Evolutionary conservation across 148 eudicot species (phyloP).

Genomic region (Camellia sinensis): DNA sequence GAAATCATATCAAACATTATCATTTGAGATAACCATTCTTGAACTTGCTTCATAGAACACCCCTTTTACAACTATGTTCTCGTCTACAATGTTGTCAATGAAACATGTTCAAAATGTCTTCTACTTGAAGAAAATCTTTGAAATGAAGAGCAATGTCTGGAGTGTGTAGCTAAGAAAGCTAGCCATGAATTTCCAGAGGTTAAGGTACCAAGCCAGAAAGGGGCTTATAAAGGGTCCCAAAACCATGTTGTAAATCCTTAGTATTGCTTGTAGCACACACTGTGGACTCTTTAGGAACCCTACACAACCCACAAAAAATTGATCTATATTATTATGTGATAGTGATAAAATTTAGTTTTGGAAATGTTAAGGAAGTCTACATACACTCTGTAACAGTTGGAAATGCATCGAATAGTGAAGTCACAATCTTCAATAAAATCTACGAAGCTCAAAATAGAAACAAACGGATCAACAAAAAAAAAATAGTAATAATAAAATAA

Average conservation of each 20-base stretch:
- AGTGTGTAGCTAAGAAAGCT: slow-evolving; percentile 30
- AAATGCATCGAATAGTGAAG: slow-evolving; percentile 61
- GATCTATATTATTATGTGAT: neutral
- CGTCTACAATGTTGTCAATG: neutral
- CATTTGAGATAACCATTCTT: too few relatives aligned
- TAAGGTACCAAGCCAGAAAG: slow-evolving; percentile 55
- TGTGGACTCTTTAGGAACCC: slow-evolving; percentile 78
- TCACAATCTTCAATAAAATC: slow-evolving; percentile 54
- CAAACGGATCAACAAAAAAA: neutral
- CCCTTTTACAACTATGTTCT: too few relatives aligned
- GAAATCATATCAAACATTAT: too few relatives aligned
- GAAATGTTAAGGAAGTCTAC: slow-evolving; percentile 16
- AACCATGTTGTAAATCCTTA: slow-evolving; percentile 11
- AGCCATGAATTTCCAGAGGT: slow-evolving; percentile 39
- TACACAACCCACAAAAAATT: slow-evolving; percentile 25
- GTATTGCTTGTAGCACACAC: slow-evolving; percentile 35
- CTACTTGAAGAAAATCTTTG: slow-evolving; percentile 21
- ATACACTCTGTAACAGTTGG: slow-evolving; percentile 71
- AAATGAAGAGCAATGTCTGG: slow-evolving; percentile 33
- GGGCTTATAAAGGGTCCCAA: slow-evolving; percentile 54
- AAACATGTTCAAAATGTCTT: neutral
- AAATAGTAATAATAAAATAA: neutral
- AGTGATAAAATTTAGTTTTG: neutral
- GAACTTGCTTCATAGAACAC: too few relatives aligned
- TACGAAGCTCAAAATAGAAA: slow-evolving; percentile 23